phyloP scores from a whole-genome alignment of 2,329 filamentous ascomycete species.

The Pseudocercospora cruenta region DNA sequence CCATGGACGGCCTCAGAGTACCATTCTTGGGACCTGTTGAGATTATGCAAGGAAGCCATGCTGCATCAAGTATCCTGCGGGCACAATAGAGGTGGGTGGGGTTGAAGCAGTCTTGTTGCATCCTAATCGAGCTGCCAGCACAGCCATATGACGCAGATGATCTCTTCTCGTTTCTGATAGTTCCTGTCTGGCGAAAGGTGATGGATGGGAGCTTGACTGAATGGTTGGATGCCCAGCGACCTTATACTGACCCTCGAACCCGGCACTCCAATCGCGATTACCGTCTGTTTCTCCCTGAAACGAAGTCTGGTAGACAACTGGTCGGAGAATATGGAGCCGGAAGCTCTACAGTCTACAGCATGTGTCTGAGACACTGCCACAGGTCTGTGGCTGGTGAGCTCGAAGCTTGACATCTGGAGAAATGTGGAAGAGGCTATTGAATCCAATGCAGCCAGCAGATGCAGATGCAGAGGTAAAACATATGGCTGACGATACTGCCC shows the following conservation, averaged over 20 bases:
- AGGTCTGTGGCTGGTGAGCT: conserved; percentile 1
- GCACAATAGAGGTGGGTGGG: not conserved
- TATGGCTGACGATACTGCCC: conserved; percentile 8
- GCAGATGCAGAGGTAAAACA: conserved; percentile 15
- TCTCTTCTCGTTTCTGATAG: conserved; percentile 1
- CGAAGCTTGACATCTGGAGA: not conserved
- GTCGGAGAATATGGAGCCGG: conserved; percentile 10
- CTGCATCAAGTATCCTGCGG: conserved; percentile 3
- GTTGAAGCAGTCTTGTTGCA: conserved; percentile 6
- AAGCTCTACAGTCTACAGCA: not conserved
- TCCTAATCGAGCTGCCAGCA: conserved; percentile 8
- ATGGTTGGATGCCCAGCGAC: conserved; percentile 1
- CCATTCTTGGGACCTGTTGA: conserved; percentile 3
- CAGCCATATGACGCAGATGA: conserved; percentile 19
- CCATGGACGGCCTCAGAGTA: not conserved
- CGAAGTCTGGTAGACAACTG: not conserved
- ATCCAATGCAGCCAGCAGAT: conserved; percentile 13
- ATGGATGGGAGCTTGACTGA: not conserved
- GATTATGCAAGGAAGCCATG: conserved; percentile 4
- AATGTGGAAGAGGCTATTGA: conserved; percentile 12
- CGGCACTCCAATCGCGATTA: conserved; percentile 10
- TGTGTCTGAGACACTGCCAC: conserved; percentile 6
- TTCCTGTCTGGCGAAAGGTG: not conserved
- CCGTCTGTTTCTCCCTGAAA: conserved; percentile 7
- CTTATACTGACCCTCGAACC: conserved; percentile 4